Base-by-base conservation (phyloP, 1,284 basidiomycete genomes). In the Wallemia ichthyophaga region DNA sequence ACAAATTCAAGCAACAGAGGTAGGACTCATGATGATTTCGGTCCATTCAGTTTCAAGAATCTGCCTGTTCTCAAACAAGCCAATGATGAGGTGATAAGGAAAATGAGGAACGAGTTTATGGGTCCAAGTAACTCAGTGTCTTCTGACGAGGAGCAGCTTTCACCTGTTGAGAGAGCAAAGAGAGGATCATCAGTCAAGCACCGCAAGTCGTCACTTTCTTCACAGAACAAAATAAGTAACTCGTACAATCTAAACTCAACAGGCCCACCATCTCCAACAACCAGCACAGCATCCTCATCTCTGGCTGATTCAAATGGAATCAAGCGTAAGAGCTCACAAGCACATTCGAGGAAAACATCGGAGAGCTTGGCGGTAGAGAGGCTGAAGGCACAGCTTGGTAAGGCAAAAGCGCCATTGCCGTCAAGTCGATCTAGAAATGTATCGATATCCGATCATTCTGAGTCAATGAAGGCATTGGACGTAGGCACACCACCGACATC, bases 1-100 rank as follows among this genome's bases (percentile, higher is more conserved):
- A 58, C 59, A 56, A 63, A 64, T 28, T 66, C 64, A 57, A 64
- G 63, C 5, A 60, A 62, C 19, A 65, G 63, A 61, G 21, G 58
- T 11, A 60, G 58, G 27, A 74, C 76, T 17, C 75, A 77, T 65
- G 87, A 92, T 64, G 92, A 96, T 65, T 99, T 98, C 71, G 94
- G 94, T 27, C 82, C 88, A 0, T 99, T 99, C 73, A 89, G 82
- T 69, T 99, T 91, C 78, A 96, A 96, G 75, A 99, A 99, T 66
- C 70, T 96, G 57, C 88, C 89, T 0, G 80, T 96, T 11, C 74
- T 98, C 68, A 98, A 98, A 73, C 89, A 96, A 70, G 89, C 88
- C 24, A 99, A 99, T 69, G 94, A 99, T 70, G 91, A 98, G 68
- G 82, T 98, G 64, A 94, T 99, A 66, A 80, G 87, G 61, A 92